Conservation (phyloP, 1,284 basidiomycete genomes). For the Ustilago nuda region DNA sequence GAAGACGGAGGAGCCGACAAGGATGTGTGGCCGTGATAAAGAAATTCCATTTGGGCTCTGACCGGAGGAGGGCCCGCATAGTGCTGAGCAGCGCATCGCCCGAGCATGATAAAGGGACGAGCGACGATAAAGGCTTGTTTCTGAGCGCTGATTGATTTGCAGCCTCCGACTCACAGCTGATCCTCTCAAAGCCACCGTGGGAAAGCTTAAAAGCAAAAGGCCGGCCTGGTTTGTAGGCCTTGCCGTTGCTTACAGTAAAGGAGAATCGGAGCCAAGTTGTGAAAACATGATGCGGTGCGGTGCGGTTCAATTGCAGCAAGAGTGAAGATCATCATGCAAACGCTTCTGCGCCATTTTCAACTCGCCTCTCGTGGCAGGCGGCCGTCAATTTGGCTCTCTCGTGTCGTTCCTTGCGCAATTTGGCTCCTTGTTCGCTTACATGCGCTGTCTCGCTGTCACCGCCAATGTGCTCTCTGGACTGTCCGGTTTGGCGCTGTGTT, state of each 20-base stretch:
- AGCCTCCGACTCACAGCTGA: too few relatives aligned
- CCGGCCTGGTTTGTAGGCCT: not conserved
- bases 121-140: too few relatives aligned
- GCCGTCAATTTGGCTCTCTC: too few relatives aligned
- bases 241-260: not conserved
- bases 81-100: not conserved
- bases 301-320: not conserved
- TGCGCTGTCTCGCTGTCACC: not conserved
- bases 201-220: not conserved
- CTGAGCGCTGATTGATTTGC: too few relatives aligned
- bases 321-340: not conserved
- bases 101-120: not conserved
- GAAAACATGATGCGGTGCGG: not conserved
- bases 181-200: not conserved
- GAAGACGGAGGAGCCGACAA: not conserved
- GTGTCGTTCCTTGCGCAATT: not conserved
- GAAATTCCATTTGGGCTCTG: not conserved
- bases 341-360: not conserved
- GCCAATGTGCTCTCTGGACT: too few relatives aligned
- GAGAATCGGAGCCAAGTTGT: not conserved
- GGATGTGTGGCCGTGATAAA: slow-evolving; percentile 2
- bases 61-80: not conserved
- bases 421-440: not conserved
- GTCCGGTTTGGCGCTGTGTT: not conserved
- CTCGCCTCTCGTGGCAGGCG: too few relatives aligned